A percentile compares a stretch with the other conserved stretches of the same genome.
phyloP scores from a whole-genome alignment of 495 filamentous ascomycete genomes.

The Clavariopsis aquatica region DNA sequence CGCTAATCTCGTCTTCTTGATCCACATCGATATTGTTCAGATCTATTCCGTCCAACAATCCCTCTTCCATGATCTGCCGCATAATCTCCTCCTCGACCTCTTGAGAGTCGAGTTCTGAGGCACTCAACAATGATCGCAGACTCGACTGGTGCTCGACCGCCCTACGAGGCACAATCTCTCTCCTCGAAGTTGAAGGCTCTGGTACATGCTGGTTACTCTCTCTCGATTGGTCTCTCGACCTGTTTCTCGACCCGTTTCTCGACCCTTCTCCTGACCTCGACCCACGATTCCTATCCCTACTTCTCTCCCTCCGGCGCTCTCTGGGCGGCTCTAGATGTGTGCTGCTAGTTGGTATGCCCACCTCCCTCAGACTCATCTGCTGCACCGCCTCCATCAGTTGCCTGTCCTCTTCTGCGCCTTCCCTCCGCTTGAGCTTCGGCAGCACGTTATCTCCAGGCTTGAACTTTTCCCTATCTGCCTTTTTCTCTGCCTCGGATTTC shows the following conservation, averaged over 20 bases:
- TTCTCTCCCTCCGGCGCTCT: conserved; percentile 49
- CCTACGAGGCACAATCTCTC: conserved; percentile 43
- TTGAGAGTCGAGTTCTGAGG: conserved; percentile 67
- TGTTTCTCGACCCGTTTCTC: no score
- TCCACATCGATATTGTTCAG: conserved; percentile 73
- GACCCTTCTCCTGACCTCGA: conserved; percentile 22
- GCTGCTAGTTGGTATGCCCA: conserved; percentile 47
- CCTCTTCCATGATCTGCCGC: conserved; percentile 84
- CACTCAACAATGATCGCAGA: conserved; percentile 76
- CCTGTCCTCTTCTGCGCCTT: conserved; percentile 65
- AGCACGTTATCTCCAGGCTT: conserved; percentile 76
- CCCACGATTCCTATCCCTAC: conserved; percentile 43
- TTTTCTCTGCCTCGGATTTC: conserved; percentile 67
- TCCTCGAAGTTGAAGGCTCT: conserved; percentile 30
- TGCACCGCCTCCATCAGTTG: conserved; percentile 69
- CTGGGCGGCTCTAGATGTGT: conserved; percentile 35
- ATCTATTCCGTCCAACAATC: conserved; percentile 81
- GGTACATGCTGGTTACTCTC: conserved; percentile 20
- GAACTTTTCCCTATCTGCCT: conserved; percentile 68
- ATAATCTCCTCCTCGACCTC: conserved; percentile 88
- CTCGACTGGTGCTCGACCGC: conserved; percentile 84
- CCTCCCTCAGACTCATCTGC: conserved; percentile 70
- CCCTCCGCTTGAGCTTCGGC: conserved; percentile 54
- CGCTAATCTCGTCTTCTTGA: conserved; percentile 81
- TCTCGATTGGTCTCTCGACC: no score